Evolutionary conservation across 805 yeast genomes (phyloP).

Genomic region (Cyberlindnera nakhonratchasimensis): DNA sequence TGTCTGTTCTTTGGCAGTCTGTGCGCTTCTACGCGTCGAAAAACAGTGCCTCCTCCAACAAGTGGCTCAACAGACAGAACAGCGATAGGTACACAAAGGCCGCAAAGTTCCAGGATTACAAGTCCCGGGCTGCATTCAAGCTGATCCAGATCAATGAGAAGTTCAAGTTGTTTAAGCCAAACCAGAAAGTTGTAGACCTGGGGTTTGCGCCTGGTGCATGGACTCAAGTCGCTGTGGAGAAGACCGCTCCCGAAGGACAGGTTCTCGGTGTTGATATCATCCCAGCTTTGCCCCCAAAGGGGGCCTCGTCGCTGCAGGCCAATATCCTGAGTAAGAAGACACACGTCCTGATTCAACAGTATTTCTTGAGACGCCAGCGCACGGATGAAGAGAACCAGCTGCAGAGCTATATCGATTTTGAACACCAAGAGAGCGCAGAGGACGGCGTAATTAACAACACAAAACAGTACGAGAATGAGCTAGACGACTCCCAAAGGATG

Average conservation of each 20-base stretch:
- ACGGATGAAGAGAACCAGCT: slow-evolving; percentile 17
- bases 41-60: slow-evolving; percentile 49
- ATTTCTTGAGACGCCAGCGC: slow-evolving; percentile 34
- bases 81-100: slow-evolving; percentile 63
- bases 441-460: slow-evolving; percentile 12
- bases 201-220: slow-evolving; percentile 96
- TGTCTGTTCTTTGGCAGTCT: slow-evolving; percentile 2
- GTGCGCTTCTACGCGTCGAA: slow-evolving; percentile 19
- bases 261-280: slow-evolving; percentile 82
- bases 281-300: slow-evolving; percentile 73
- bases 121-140: slow-evolving; percentile 91
- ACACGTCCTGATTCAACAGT: slow-evolving; percentile 50
- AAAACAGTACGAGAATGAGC: slow-evolving; percentile 4
- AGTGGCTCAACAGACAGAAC: slow-evolving; percentile 74
- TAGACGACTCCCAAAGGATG: slow-evolving; percentile 9
- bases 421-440: slow-evolving; percentile 19
- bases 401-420: slow-evolving; percentile 31
- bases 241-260: slow-evolving; percentile 46
- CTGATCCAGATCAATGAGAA: slow-evolving; percentile 69
- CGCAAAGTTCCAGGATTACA: slow-evolving; percentile 58
- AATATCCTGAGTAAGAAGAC: slow-evolving; percentile 71
- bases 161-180: slow-evolving; percentile 52
- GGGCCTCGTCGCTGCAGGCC: slow-evolving; percentile 81
- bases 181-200: slow-evolving; percentile 71
- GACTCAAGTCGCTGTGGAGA: slow-evolving; percentile 76